Base-by-base conservation (phyloP, 768 basidiomycete genomes). In the Macrolepiota albuminosa region DNA sequence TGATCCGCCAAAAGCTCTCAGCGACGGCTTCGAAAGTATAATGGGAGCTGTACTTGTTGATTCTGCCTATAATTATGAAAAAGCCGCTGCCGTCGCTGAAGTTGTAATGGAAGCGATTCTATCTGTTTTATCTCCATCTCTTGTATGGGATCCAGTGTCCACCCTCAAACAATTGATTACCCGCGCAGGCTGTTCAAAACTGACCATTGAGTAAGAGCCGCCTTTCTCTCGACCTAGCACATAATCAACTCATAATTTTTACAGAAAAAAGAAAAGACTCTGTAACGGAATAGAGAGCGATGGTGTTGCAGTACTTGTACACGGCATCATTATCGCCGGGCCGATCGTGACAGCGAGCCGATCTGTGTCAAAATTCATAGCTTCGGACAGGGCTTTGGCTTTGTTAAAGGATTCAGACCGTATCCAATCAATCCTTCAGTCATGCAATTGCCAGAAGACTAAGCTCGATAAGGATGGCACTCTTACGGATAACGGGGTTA, bases 41-140 rank as follows among this genome's bases (percentile, higher is more conserved):
- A 75, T 94, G 37, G 94, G 92, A 1, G 93, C 91, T 2, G 76
- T 96, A 21, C 81, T 96, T 33, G 81, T 95, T 46, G 94, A 96
- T 72, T 83, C 84, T 5, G 85, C 81, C 5, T 91, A 87, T 67
- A 73, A 91, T 63, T 86, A 89, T 61, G 90, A 92, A 54, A 82
- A 77, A 60, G 84, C 86, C 4, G 81, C 81, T 16, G 75, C 75
- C 0, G 77, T 93, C 18, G 79, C 86, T 24, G 83, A 87, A 69
- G 63, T 75, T 47, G 73, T 85, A 24, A 88, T 95, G 84, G 76
- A 77, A 29, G 89, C 89, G 45, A 75, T 94, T 3, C 71, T 95
- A 33, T 78, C 73, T 7, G 75, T 76, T 1, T 74, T 94, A 18
- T 79, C 79, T 0, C 86, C 87, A 1, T 77, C 80, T 34, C 70